Evolutionary conservation across 2,329 filamentous ascomycete genomes (phyloP), one percentile per base, ranked within the genome.

Genomic region (Emmonsia crescens): DNA sequence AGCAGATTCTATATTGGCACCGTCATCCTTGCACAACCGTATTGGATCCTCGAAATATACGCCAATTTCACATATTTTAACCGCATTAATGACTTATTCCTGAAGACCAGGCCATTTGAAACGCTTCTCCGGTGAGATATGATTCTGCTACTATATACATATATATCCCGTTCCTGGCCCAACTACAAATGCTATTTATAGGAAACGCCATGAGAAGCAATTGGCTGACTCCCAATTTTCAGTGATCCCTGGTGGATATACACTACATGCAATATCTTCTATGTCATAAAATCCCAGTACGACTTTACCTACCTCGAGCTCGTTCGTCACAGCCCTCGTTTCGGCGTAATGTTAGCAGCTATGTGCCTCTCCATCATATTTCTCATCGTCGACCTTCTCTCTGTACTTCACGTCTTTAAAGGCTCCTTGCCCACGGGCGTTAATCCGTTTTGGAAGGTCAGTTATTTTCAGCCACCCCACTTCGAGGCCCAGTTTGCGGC

Each of bases 171-270:
- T 21, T n/a, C n/a, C 33, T 44, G 21, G 2, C 46, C 21, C 12
- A 10, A 46, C 27, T 24, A 8, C 16, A 42, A 5, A 44, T 27
- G 12, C 19, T n/a, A 44, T 57, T 19, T 2, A n/a, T 16, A 24
- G 10, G 33, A 24, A n/a, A 2, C 14, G 19, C 21, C 6, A 9
- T 0, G n/a, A 33, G 40, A 46, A 46, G 8, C 4, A 48, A 46
- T 27, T 9, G 21, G 40, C 60, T 57, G 44, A 49, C 44, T 48
- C 40, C 14, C 16, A 16, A n/a, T 46, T 33, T 46, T 33, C 38
- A 80, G 80, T 10, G 85, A 88, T 65, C 85, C 85, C 0, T 88
- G 85, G 85, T 88, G 85, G 85, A 80, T 88, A 21, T 84, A 85
- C 65, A 85, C 84, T 0, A 82, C 80, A 1, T 66, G 79, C 63